These are phyloP conservation scores for Uncinocarpus reesii DNA, from an alignment of 2,329 filamentous ascomycete genomes.

Conservation along the genomic window DNA sequence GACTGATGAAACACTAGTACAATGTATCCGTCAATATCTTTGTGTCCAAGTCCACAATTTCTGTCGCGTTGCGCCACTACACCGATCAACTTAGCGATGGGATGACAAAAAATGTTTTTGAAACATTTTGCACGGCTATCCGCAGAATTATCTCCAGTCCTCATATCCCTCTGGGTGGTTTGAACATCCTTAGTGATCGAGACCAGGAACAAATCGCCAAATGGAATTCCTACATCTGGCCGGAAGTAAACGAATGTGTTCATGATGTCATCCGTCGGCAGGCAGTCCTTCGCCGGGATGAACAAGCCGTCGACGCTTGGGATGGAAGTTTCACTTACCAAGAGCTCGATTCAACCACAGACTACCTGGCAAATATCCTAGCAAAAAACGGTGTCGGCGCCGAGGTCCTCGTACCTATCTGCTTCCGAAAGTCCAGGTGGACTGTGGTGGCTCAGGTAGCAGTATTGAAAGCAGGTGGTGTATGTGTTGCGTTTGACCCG, in stretches of 20 bases:
- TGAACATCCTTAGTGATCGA: slow-evolving; percentile 26
- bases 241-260: not conserved
- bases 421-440: slow-evolving; percentile 63
- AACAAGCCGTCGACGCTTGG: slow-evolving; percentile 17
- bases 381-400: slow-evolving; percentile 32
- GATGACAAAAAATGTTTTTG: not conserved
- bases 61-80: not conserved
- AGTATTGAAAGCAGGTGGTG: slow-evolving; percentile 62
- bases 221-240: not conserved
- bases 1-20: not conserved
- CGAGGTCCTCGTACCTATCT: slow-evolving; percentile 55
- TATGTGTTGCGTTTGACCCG: slow-evolving; percentile 61
- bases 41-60: not conserved
- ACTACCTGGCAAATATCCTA: slow-evolving; percentile 10
- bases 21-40: not conserved
- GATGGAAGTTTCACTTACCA: slow-evolving; percentile 17
- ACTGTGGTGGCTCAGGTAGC: slow-evolving; percentile 67
- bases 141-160: not conserved
- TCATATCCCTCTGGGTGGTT: not conserved
- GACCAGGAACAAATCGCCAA: slow-evolving; percentile 10
- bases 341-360: slow-evolving; percentile 18
- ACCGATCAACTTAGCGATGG: not conserved
- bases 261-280: slow-evolving; percentile 17
- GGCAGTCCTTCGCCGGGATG: slow-evolving; percentile 10
- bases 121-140: not conserved